phyloP scores from a whole-genome alignment of 2,329 filamentous ascomycete genomes.

The Exophiala lecanii-corni region DNA sequence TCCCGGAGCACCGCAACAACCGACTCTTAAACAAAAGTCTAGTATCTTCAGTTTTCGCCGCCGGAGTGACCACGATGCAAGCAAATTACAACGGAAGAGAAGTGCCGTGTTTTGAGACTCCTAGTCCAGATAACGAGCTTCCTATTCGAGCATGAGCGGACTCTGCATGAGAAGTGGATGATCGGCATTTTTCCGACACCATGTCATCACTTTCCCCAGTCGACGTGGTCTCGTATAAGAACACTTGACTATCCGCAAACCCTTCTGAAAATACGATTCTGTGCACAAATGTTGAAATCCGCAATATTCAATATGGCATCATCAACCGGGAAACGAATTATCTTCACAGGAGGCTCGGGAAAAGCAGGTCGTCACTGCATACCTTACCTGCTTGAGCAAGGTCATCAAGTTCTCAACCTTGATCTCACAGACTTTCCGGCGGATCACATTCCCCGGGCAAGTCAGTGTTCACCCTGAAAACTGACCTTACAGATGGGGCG shows the following conservation, averaged over 20 bases:
- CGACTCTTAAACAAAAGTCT: conserved; percentile 35
- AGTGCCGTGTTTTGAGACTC: conserved; percentile 45
- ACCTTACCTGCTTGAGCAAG: conserved; percentile 46
- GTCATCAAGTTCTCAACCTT: conserved; percentile 53
- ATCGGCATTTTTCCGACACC: conserved; percentile 10
- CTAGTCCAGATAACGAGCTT: conserved; percentile 10
- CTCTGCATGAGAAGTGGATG: conserved; percentile 2
- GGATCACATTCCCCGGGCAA: conserved; percentile 34
- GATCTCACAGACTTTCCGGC: conserved; percentile 44
- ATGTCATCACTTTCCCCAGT: conserved; percentile 14
- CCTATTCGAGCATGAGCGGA: conserved; percentile 10
- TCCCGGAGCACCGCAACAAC: conserved; percentile 10
- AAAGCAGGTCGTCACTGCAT: conserved; percentile 55
- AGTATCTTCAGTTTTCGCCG: conserved; percentile 43
- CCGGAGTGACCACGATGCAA: conserved; percentile 31
- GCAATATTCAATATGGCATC: conserved; percentile 17
- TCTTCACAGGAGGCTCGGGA: conserved; percentile 54
- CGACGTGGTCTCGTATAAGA: not conserved
- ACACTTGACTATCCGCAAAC: not conserved
- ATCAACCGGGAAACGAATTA: conserved; percentile 36
- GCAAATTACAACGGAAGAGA: conserved; percentile 40
- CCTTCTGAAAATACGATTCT: too few species aligned
- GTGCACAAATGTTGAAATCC: too few species aligned
- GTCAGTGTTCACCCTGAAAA: conserved; percentile 51
- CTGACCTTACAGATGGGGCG: conserved; percentile 52